Percentiles rank a stretch among this genome's conserved stretches.
Conservation (phyloP, 768 basidiomycete species). For the Boletus sp. region DNA sequence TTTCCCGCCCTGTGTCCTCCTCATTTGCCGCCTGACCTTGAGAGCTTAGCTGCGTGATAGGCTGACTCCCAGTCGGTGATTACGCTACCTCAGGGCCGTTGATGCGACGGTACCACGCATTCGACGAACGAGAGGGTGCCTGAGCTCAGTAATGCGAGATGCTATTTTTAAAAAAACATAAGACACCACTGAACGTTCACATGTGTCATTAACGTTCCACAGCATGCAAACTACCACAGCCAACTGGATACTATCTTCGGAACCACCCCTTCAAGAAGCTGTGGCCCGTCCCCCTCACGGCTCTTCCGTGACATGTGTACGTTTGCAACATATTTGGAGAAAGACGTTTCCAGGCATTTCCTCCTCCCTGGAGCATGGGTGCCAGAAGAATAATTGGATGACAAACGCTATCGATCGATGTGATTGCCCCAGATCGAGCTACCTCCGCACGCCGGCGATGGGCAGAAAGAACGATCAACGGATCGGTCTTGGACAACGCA, state of each 20-base stretch:
- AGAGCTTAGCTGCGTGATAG: not conserved
- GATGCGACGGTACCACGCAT: conserved; percentile 5
- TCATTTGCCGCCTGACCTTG: not conserved
- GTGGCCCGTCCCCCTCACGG: not conserved
- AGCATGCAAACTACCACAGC: conserved; percentile 2
- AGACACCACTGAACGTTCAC: not conserved
- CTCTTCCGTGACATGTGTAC: conserved; percentile 11
- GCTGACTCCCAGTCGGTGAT: conserved; percentile 19
- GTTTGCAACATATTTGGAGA: not conserved
- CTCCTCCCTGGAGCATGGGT: not conserved
- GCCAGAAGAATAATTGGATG: not conserved
- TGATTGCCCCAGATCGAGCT: conserved; percentile 16
- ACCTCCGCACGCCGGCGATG: conserved; percentile 23
- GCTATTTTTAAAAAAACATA: conserved; percentile 1
- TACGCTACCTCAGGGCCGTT: conserved; percentile 15
- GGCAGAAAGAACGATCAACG: conserved; percentile 13
- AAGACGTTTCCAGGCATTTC: not conserved
- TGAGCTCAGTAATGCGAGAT: not conserved
- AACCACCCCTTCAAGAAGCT: not conserved
- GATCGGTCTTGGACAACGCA: conserved; percentile 8
- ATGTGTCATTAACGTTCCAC: conserved; percentile 1
- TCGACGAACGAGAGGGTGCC: not conserved
- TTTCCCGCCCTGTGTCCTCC: not conserved
- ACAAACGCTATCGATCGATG: conserved; percentile 20
- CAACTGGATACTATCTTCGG: not conserved